Base-by-base conservation (phyloP, 129 eudicot species). In the Escallonia herrerae region DNA sequence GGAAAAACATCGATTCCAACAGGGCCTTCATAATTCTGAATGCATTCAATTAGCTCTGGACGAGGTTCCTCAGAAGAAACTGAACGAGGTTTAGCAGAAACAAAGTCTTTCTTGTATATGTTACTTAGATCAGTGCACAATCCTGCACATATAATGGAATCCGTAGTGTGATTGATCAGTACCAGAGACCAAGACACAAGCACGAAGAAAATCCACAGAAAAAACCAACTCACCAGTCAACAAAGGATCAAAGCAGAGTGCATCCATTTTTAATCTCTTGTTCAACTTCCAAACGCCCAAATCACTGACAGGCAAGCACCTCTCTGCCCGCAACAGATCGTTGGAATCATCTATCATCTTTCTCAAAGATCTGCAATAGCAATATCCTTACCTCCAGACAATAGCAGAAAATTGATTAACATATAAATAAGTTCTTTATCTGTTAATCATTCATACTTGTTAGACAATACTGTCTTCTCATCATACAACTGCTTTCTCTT, bases 401-500 rank as follows among this genome's bases (percentile, higher is more conserved):
- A 44, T 14, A n/a, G 4, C 6, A 11, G 49, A 5, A 70, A 7
- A 51, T 15, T 57, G 37, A 56, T 41, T 33, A 7, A 12, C 11
- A 43, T n/a, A 53, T 22, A 53, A 53, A 3, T 9, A 12, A 6
- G 33, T 12, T 8, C 33, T 22, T 6, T 5, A 22, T 22, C 33
- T 3, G 40, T 57, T 59, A 38, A 40, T 4, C 8, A 58, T 67
- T 15, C 82, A 44, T 82, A 87, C 95, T 63, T 55, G 6, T 93
- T 88, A 45, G 81, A 75, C 78, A 93, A 72, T 40, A 86, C 95
- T 15, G 83, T 69, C 5, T 67, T 38, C 72, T 80, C 48, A 74
- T 93, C 99, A 9, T 51, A 93, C 46, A 11, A 71, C 60, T 64
- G 79, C 77, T 73, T 89, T 76, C 78, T 77, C 61, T 78, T 86